Evolutionary conservation across 1,284 basidiomycete genomes (phyloP).

Genomic region (Phlebopus sp.): DNA sequence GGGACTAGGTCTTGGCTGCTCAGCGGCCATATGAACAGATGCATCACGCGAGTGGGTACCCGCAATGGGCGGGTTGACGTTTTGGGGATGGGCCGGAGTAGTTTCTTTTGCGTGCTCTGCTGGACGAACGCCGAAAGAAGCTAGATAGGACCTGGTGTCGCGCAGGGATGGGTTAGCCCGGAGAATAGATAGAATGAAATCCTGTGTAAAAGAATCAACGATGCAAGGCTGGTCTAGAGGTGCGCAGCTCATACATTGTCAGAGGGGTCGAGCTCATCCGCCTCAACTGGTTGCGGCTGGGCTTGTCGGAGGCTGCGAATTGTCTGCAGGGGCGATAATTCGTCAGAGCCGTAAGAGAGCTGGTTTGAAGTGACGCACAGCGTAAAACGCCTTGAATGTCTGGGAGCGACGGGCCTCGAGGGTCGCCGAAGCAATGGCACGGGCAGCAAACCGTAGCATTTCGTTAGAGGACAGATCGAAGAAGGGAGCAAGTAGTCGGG

Average conservation of each 20-base stretch:
- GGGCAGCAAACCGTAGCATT: constrained; percentile 14
- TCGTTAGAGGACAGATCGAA: constrained; percentile 12
- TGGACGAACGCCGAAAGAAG: constrained; percentile 72
- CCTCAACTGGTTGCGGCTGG: constrained; percentile 31
- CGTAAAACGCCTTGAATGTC: constrained; percentile 59
- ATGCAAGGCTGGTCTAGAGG: constrained; percentile 2
- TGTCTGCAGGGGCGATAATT: constrained; percentile 37
- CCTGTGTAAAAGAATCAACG: constrained; percentile 50
- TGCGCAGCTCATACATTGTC: constrained; percentile 44
- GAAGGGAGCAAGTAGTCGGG: constrained; percentile 12
- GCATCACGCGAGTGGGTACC: constrained; percentile 22
- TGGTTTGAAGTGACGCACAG: constrained; percentile 40
- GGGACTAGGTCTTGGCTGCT: constrained; percentile 36
- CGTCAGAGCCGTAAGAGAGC: background rate
- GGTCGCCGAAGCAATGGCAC: constrained; percentile 14
- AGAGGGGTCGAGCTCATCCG: constrained; percentile 46
- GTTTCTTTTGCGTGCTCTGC: constrained; percentile 26
- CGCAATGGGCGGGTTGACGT: constrained; percentile 10
- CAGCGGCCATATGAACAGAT: constrained; percentile 25
- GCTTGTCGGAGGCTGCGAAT: constrained; percentile 44
- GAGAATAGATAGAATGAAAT: constrained; percentile 95
- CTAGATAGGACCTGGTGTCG: constrained; percentile 88
- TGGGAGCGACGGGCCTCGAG: constrained; percentile 33
- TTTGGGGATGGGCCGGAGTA: constrained; percentile 24
- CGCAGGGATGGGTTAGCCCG: constrained; percentile 90